Evolutionary conservation across 768 basidiomycete genomes (phyloP), one percentile per base, ranked within the genome.

Genomic region (Pleurotus tuber-regium): DNA sequence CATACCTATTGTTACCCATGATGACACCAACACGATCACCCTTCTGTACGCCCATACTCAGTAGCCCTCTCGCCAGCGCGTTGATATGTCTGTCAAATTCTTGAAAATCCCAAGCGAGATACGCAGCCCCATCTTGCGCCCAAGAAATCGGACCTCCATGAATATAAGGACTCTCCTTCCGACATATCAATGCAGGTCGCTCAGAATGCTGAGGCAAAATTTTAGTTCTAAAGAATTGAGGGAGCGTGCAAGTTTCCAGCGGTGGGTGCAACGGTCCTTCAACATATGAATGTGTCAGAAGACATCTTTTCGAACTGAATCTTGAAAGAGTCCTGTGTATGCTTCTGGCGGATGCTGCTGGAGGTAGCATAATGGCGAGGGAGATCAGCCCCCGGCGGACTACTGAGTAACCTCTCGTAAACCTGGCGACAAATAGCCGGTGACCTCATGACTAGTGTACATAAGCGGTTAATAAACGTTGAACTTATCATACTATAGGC

Each of bases 1-100:
- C 70, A 29, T 56, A 88, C 90, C 90, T 92, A 53, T 80, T 87
- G 54, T 92, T 93, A 4, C 89, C 90, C 89, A 92, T 89, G 31
- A 92, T 67, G 5, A 90, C 86, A 1, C 78, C 91, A 18, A 92
- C 82, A 6, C 90, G 73, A 57, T 91, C 88, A 0, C 91, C 90
- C 61, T 79, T 86, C 63, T 71, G 68, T 3, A 93, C 83, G 12
- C 89, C 89, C 69, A 92, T 68, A 1, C 66, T 66, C 11, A 90
- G 53, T 16, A 93, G 70, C 0, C 90, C 91, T 42, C 87, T 71
- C 1, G 90, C 82, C 4, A 89, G 73, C 3, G 88, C 84, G 36
- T 74, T 68, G 35, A 88, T 80, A 57, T 88, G 82, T 35, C 68
- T 59, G 57, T 86, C 76, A 51, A 93, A 84, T 65, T 90, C 87